phyloP scores from a whole-genome alignment of 1,284 basidiomycete genomes.

The Anthracocystis setariae region DNA sequence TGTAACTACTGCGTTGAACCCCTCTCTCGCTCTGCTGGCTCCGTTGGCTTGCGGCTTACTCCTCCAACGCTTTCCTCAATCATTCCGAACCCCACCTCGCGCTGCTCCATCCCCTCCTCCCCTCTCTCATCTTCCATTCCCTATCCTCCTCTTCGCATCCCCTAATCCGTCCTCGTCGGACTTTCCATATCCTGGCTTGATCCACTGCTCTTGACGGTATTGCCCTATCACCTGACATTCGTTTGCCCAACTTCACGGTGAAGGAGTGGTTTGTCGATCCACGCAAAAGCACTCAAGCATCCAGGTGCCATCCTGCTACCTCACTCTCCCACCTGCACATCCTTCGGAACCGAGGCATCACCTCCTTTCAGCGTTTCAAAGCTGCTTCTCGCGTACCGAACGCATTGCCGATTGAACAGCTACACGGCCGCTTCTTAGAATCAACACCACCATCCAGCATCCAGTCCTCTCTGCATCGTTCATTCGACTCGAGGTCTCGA shows the following conservation, averaged over 20 bases:
- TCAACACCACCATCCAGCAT: no score
- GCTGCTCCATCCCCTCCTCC: slow-evolving; percentile 1
- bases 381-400: no score
- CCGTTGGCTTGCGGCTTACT: slow-evolving; percentile 16
- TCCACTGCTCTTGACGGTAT: background rate
- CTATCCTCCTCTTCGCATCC: slow-evolving; percentile 21
- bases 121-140: slow-evolving; percentile 3
- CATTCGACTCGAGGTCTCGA: no score
- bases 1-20: slow-evolving; percentile 25
- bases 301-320: no score
- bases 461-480: no score
- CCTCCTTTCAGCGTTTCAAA: no score
- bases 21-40: slow-evolving; percentile 17
- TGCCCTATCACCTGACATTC: background rate
- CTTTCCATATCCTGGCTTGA: slow-evolving; percentile 2
- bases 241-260: background rate
- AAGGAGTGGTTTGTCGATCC: background rate
- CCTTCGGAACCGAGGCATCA: no score
- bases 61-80: background rate
- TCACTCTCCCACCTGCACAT: no score
- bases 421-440: no score
- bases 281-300: background rate
- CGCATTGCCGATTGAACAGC: no score
- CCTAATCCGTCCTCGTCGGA: slow-evolving; percentile 14
- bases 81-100: background rate